Base-by-base conservation (phyloP, 2,329 filamentous ascomycete species). In the Dactylella cylindrospora region DNA sequence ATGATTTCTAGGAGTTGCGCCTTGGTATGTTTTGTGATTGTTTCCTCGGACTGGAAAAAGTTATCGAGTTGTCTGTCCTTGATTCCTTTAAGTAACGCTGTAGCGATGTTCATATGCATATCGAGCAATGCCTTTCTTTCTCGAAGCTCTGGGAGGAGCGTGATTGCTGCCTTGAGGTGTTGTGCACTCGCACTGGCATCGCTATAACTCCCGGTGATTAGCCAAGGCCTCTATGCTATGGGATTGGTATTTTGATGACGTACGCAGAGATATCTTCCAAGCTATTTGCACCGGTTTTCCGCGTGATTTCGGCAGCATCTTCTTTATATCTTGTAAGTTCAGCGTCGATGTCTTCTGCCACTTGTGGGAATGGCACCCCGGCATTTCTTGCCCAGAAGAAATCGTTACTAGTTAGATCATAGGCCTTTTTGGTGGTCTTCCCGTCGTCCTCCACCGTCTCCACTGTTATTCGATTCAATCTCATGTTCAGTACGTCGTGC, bases 41-140 rank as follows among this genome's bases (percentile, higher is more conserved):
- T 89, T 72, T 97, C 91, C 72, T 98, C 94, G 4, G 95, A 77
- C 71, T 97, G 89, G 76, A 94, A 98, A 74, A 88, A 98, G 72
- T 93, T 93, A 72, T 98, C 93, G 4, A 98, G 78, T 72, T 97
- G 90, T 12, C 93, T 84, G 68, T 95, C 88, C 72, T 97, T 96
- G 73, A 97, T 95, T 1, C 90, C 90, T 68, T 84, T 82, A 53
- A 85, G 74, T 7, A 86, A 72, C 0, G 88, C 88, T 1, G 90
- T 91, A 2, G 94, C 79, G 59, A 97, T 95, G 71, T 95, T 96
- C 93, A 98, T 98, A 73, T 98, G 93, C 87, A 96, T 97, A 71
- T 96, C 93, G 3, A 98, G 80, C 15, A 85, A 81, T n/a, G 85
- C 84, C 72, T 98, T 98, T 59, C 93, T 84, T 73, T 97, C 93